Base-by-base conservation (phyloP, 805 yeast genomes). In the Candida anglica region DNA sequence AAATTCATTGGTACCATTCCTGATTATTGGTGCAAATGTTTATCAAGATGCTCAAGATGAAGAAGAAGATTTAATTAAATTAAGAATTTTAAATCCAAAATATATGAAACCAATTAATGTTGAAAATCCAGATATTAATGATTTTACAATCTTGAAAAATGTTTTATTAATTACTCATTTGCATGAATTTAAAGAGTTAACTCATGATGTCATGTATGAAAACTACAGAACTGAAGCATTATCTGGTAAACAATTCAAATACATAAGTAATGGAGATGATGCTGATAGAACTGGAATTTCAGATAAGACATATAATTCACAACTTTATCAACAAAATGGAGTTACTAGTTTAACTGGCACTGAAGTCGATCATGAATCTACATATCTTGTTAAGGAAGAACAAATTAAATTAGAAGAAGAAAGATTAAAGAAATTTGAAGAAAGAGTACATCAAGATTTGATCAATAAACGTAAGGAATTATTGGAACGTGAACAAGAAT, bases 321-420 rank as follows among this genome's bases (percentile, higher is more conserved):
- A 9, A 9, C 11, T 21, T 9, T 9, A 11, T 9, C 10, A 32
- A 7, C 18, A 28, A 21, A 19, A n/a, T 19, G 16, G 19, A 24
- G 17, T 21, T 11, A 21, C 9, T 11, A 9, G 10, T 9, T 15
- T 21, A 16, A 7, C 6, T n/a, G n/a, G n/a, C n/a, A n/a, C n/a
- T n/a, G 30, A 43, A 9, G 47, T 48, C n/a, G 46, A 40, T 19
- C 45, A 42, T 24, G 48, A 42, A 28, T 30, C 48, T 11, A 56
- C 52, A 37, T 68, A 67, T 45, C 42, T 60, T 39, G 76, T 78
- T 25, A 85, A 91, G 59, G 97, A 88, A 58, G 95, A 86, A 60
- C 94, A 86, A 62, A 84, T 87, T 50, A 79, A 85, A 50, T 66
- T 81, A 34, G 96, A 88, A 60, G 96, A 88, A 63, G 95, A 86